Conservation (phyloP, 2,329 filamentous ascomycete species). For the Paecilomyces fulvus region DNA sequence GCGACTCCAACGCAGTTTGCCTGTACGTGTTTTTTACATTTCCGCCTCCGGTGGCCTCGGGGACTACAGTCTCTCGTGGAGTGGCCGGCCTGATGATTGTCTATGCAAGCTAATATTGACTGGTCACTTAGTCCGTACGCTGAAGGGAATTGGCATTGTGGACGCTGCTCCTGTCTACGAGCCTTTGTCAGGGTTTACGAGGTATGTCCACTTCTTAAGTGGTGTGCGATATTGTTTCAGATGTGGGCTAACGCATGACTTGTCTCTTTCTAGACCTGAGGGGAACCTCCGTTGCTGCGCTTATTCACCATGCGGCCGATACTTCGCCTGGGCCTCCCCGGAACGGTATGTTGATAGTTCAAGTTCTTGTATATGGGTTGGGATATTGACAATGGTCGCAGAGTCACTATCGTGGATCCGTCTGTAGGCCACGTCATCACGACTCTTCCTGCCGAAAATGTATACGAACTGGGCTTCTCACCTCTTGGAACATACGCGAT, state of each 20-base stretch:
- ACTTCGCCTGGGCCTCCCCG: conserved; percentile 88
- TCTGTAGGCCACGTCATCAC: conserved; percentile 66
- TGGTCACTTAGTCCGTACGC: conserved; percentile 62
- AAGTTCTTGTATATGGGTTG: neutral
- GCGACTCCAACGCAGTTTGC: conserved; percentile 88
- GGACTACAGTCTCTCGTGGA: neutral
- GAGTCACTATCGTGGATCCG: conserved; percentile 77
- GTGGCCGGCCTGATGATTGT: neutral
- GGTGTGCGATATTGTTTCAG: neutral
- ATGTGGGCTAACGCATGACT: conserved; percentile 9
- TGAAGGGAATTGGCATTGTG: conserved; percentile 90
- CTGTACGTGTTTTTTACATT: conserved; percentile 44
- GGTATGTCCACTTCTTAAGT: conserved; percentile 29
- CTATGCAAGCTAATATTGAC: conserved; percentile 3
- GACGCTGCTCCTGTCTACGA: conserved; percentile 86
- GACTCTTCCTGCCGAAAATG: conserved; percentile 67
- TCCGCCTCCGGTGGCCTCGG: neutral
- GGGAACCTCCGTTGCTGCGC: conserved; percentile 89
- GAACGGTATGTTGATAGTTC: conserved; percentile 48
- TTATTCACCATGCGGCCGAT: conserved; percentile 93
- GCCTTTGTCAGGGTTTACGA: conserved; percentile 67
- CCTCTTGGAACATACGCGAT: conserved; percentile 86
- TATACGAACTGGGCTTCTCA: conserved; percentile 92
- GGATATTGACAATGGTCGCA: conserved; percentile 18
- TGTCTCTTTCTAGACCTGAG: conserved; percentile 57